Conservation (phyloP, 2,329 filamentous ascomycete species). For the Xylariales sp. region DNA sequence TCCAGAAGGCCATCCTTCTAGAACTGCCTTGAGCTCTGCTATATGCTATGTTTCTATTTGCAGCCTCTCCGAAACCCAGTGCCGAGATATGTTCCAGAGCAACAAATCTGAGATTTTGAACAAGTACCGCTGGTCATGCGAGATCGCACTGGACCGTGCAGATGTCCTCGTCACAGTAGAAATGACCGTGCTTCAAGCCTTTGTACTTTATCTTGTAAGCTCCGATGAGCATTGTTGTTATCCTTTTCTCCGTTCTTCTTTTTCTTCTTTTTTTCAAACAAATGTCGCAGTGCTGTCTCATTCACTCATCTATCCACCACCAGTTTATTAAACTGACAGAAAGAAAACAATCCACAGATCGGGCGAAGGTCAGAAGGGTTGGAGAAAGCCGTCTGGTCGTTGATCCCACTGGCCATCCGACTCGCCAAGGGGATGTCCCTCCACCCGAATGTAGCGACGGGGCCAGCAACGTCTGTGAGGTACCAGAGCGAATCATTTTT, state of each 20-base stretch:
- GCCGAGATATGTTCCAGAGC: conserved; percentile 10
- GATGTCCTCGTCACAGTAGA: conserved; percentile 18
- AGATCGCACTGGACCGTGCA: conserved; percentile 16
- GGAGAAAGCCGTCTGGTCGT: conserved; percentile 24
- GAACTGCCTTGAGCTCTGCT: conserved; percentile 13
- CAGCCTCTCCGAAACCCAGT: conserved; percentile 20
- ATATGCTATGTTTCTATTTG: conserved; percentile 17
- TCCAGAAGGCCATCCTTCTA: conserved; percentile 11
- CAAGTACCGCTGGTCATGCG: conserved; percentile 12
- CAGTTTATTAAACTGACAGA: no score
- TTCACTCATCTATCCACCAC: no score
- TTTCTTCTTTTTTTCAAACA: no score
- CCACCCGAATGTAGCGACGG: conserved; percentile 8
- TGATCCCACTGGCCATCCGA: conserved; percentile 21
- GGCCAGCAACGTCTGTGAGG: no score
- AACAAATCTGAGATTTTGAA: conserved; percentile 10
- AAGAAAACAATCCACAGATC: no score
- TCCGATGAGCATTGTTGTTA: no score
- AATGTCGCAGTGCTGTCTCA: no score
- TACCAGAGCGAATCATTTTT: conserved; percentile 15
- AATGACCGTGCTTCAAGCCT: conserved; percentile 23
- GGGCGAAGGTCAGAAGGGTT: no score
- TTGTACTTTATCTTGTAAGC: conserved; percentile 22
- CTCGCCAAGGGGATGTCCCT: conserved; percentile 20
- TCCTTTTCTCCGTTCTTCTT: no score